These are phyloP conservation scores for Monilinia vaccinii-corymbosi DNA, from an alignment of 2,329 filamentous ascomycete genomes.

Conservation along the genomic window DNA sequence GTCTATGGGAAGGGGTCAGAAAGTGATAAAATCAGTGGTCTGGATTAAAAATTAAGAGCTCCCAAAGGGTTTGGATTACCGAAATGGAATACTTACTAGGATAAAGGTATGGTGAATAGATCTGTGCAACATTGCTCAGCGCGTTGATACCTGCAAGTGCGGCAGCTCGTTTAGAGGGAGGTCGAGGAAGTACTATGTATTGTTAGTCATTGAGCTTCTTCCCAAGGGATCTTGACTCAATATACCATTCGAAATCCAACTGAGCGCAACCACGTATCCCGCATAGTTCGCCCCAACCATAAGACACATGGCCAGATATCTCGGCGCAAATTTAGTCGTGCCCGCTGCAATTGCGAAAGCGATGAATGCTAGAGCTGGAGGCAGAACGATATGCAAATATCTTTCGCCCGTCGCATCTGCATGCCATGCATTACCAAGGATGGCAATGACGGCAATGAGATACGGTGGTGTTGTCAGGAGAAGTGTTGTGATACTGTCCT, in stretches of 20 bases:
- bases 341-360: conserved; percentile 16
- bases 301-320: conserved; percentile 16
- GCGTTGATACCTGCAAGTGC: conserved; percentile 17
- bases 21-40: not conserved
- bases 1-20: not conserved
- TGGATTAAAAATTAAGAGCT: too few species aligned
- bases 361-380: conserved; percentile 14
- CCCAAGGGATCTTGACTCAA: not conserved
- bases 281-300: conserved; percentile 4
- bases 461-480: conserved; percentile 18
- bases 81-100: not conserved
- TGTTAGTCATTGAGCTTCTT: not conserved
- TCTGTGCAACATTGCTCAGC: conserved; percentile 48
- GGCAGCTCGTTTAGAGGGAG: conserved; percentile 17
- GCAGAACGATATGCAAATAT: conserved; percentile 14
- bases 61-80: not conserved
- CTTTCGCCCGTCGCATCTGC: conserved; percentile 14
- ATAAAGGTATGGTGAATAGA: conserved; percentile 54
- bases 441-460: conserved; percentile 16
- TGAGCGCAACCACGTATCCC: conserved; percentile 41
- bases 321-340: conserved; percentile 12
- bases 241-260: conserved; percentile 58
- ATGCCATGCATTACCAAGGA: conserved; percentile 11
- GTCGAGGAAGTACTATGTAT: conserved; percentile 29
- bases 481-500: not conserved